These are phyloP conservation scores for Diplosphaera chodatii DNA, from an alignment of 139 green algal genomes.

Conservation along the genomic window DNA sequence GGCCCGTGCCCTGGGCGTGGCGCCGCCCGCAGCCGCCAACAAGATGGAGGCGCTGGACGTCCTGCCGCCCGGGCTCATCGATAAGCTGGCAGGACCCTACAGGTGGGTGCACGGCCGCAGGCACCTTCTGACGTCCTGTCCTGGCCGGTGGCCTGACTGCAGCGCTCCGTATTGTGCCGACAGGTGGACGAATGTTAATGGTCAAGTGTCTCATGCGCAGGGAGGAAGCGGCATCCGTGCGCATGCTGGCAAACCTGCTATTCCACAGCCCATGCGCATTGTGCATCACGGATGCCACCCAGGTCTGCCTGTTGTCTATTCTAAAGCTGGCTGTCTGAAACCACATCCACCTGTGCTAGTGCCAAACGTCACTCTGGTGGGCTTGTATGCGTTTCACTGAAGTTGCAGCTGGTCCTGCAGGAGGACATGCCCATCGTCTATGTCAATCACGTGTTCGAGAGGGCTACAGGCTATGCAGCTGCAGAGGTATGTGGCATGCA, in stretches of 20 bases:
- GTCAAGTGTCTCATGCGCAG: neutral
- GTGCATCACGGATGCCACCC: constrained; percentile 16
- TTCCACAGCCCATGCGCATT: constrained; percentile 10
- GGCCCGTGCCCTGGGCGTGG: neutral
- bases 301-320: too few species aligned
- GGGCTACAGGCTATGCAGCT: constrained; percentile 10
- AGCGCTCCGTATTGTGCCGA: too few species aligned
- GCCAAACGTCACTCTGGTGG: too few species aligned
- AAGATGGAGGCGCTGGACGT: neutral
- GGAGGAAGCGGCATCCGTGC: constrained; percentile 1
- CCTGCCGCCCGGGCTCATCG: neutral
- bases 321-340: too few species aligned
- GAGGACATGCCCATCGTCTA: constrained; percentile 19
- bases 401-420: too few species aligned
- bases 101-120: neutral
- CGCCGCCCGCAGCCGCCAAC: too few species aligned
- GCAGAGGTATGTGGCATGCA: neutral
- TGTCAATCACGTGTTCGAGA: constrained; percentile 21
- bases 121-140: too few species aligned
- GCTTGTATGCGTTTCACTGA: too few species aligned
- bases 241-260: constrained; percentile 18
- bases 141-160: too few species aligned
- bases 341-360: too few species aligned
- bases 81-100: neutral
- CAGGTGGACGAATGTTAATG: too few species aligned